Conservation (phyloP, 495 filamentous ascomycete genomes). For the Viridothelium virens region DNA sequence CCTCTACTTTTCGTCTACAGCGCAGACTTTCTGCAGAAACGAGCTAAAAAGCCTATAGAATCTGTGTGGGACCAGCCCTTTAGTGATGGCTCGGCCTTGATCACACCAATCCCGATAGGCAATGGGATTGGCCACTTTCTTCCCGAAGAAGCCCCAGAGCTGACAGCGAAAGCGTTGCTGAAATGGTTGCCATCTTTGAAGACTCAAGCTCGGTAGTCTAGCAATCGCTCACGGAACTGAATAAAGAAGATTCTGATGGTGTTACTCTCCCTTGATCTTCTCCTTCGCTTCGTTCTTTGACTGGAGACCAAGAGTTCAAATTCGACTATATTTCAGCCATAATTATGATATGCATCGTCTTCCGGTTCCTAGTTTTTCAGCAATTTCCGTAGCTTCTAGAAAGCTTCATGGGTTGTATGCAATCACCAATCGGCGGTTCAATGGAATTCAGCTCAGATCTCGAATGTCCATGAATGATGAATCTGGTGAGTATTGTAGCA, state of each 20-base stretch:
- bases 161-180: conserved; percentile 23
- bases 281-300: no score
- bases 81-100: conserved; percentile 25
- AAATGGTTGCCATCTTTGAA: not conserved
- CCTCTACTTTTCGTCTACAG: conserved; percentile 40
- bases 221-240: not conserved
- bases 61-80: conserved; percentile 43
- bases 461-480: no score
- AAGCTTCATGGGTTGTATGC: no score
- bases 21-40: conserved; percentile 34
- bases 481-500: no score
- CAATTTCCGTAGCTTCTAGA: no score
- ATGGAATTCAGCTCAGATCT: no score
- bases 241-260: not conserved
- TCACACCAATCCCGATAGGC: conserved; percentile 26
- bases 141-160: conserved; percentile 40
- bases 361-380: no score
- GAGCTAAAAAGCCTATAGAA: conserved; percentile 34
- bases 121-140: conserved; percentile 44
- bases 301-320: no score
- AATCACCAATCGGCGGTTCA: no score
- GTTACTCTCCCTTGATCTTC: no score
- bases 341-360: no score
- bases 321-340: no score
- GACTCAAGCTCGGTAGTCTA: not conserved